Evolutionary conservation across 2,329 filamentous ascomycete species (phyloP), one percentile per base, ranked within the genome.

Genomic region (Cercospora sesami): DNA sequence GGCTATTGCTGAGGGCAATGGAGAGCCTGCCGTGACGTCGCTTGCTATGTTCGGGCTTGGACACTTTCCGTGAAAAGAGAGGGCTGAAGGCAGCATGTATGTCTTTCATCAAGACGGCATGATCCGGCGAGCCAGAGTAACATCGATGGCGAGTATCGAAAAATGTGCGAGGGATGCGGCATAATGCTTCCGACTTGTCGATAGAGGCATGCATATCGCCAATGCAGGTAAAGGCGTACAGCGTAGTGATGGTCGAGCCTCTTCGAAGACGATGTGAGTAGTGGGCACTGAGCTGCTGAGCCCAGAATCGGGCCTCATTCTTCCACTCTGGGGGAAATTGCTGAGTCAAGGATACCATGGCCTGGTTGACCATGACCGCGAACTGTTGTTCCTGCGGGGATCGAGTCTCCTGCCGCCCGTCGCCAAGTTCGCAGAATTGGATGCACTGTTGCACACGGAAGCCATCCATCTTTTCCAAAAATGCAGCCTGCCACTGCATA

Each of bases 81-180:
- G 79, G 76, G 59, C 78, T 78, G 66, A 85, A 84, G 33, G 84
- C 81, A 48, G 80, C 79, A 66, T 83, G 81, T 60, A 84, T 83
- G 51, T 80, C 79, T 14, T 79, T 79, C 4, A 78, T 79, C 26
- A 85, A 74, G 10, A 82, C 77, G 14, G 78, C 78, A 64, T 84
- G 82, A 69, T 84, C 82, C 1, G 80, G 80, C 48, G 81, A 83
- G 31, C 79, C 79, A 16, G 77, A 76, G 66, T 82, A 82, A 30
- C 80, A 80, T 26, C 81, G 78, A 66, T 84, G 79, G 3, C 80
- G 79, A 26, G 79, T 77, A 28, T 71, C 79, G 76, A 84, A 83
- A 75, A 84, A 83, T 10, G 79, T 80, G 14, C 82, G 71, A 0
- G 82, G 81, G 0, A 80, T 78, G 16, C 79, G 78, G 7, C 72